Conservation (phyloP, 371 early-diverging fungal genomes). For the Rhizomucor pusillus region DNA sequence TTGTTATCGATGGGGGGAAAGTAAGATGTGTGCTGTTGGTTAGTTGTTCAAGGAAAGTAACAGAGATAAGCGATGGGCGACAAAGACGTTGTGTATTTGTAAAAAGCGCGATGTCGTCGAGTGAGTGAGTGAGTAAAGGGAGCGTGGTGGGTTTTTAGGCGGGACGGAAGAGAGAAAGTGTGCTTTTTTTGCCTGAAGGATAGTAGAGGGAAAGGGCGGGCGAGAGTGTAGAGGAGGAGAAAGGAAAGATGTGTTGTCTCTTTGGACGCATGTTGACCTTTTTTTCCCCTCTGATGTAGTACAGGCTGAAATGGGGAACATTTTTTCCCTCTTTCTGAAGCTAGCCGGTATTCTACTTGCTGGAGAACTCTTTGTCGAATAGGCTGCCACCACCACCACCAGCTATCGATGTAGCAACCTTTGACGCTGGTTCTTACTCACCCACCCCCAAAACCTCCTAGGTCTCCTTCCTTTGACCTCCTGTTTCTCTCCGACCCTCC, state of each 20-base stretch:
- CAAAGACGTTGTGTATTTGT: neutral
- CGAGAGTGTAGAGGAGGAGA: neutral
- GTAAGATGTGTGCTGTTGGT: neutral
- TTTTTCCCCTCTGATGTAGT: neutral
- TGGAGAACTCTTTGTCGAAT: no score
- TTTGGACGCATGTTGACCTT: no score
- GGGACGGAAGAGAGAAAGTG: neutral
- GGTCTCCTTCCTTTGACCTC: no score
- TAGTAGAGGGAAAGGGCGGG: slow-evolving; percentile 3
- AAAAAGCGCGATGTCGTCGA: neutral
- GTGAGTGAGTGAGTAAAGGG: slow-evolving; percentile 4
- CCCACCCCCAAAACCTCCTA: no score
- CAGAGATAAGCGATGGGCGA: neutral
- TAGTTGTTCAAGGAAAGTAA: neutral
- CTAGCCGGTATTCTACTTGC: no score
- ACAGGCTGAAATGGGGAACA: neutral
- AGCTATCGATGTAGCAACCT: no score
- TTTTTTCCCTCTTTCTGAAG: neutral
- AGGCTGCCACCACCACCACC: no score
- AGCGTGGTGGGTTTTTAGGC: slow-evolving; percentile 1
- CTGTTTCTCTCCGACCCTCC: no score
- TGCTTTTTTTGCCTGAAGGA: neutral
- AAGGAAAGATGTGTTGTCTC: neutral
- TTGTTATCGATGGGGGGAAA: neutral
- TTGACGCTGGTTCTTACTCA: no score